Evolutionary conservation across 805 yeast species (phyloP).

Genomic region (Wickerhamiella lipophila): DNA sequence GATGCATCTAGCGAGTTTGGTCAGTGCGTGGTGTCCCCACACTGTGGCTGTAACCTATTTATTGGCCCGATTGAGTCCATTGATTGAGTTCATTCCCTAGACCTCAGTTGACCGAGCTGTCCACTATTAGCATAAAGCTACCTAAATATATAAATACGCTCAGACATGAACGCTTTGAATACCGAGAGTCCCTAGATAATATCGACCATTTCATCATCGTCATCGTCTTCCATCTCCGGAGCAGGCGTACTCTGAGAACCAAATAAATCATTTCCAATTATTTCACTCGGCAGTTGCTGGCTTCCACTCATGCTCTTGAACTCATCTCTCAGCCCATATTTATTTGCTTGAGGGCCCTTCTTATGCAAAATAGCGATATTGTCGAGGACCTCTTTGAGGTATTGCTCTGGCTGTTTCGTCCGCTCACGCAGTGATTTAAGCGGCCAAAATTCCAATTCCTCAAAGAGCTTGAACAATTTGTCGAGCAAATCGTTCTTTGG

Average conservation of each 20-base stretch:
- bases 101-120: no score
- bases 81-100: no score
- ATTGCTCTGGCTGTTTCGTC: conserved; percentile 85
- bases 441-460: conserved; percentile 93
- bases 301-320: conserved; percentile 46
- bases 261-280: neutral
- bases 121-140: no score
- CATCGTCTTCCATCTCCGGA: neutral
- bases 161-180: no score
- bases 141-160: no score
- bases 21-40: no score
- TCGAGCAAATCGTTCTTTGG: conserved; percentile 87
- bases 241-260: neutral
- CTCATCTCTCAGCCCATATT: conserved; percentile 81
- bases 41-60: no score
- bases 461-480: conserved; percentile 74
- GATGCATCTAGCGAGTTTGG: no score
- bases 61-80: no score
- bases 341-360: conserved; percentile 91
- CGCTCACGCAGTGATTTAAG: conserved; percentile 87
- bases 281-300: neutral
- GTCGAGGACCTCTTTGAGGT: conserved; percentile 80
- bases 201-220: conserved; percentile 9
- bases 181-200: neutral
- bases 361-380: conserved; percentile 79